Evolutionary conservation across 2,329 filamentous ascomycete genomes (phyloP), one percentile per base, ranked within the genome.

Genomic region (Pseudonectria buxi): DNA sequence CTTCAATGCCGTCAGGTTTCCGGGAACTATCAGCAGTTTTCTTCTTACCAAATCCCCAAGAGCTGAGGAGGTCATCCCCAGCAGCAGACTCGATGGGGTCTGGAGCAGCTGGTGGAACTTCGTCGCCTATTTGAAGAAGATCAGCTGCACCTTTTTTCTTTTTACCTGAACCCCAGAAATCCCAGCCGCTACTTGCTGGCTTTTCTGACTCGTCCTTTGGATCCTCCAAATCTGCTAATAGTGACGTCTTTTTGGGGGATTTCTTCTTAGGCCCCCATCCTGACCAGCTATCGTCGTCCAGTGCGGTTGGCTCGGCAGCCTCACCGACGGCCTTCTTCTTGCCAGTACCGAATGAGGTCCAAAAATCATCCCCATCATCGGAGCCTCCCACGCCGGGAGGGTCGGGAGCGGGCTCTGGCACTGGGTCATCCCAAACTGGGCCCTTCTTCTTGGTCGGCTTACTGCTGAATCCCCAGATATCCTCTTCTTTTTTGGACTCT

Each of bases 21-120:
- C 62, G 53, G 36, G 50, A 46, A 34, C 55, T 51, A 27, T 55
- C 48, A 30, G 37, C 35, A 12, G 32, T 54, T 27, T 62, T 61
- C 39, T 64, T 58, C 50, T 75, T 75, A 10, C 65, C 62, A 33
- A 68, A 74, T 24, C 69, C 71, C 65, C 75, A 78, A 31, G 71
- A 69, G 40, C 63, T 69, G 54, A 75, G 76, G 45, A 75, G 74
- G 38, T 72, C 72, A 35, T 74, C 70, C 28, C 65, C 63, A 11
- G 54, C 58, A 25, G 59, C 51, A 32, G 59, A 44, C 31, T 58
- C 55, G 11, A 53, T 46, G 41, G 57, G 39, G 26, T 54, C 57
- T 10, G 56, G 52, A 10, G 37, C 58, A 28, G 47, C 46, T 25
- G 49, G 46, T 28, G 52, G 53, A 22, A 47, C 50, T 24, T 56